Conservation (phyloP, 2,329 filamentous ascomycete species). For the Fusarium succisae region DNA sequence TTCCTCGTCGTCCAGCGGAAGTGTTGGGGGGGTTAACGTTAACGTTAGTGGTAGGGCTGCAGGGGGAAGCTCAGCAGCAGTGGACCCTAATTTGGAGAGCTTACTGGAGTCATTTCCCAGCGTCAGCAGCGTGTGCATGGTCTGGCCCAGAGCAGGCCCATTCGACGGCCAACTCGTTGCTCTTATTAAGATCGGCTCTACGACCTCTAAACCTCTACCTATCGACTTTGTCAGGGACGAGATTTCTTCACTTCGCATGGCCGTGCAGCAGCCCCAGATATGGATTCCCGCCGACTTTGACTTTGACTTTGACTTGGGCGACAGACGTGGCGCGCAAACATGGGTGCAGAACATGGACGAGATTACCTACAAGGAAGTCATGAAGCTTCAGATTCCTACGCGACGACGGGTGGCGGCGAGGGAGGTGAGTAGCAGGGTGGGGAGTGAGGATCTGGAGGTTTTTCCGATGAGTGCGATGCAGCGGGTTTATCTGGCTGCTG, state of each 20-base stretch:
- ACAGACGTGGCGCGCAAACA: constrained; percentile 58
- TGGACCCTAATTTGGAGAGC: constrained; percentile 46
- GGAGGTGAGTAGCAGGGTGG: neutral
- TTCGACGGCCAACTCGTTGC: constrained; percentile 61
- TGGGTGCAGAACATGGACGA: constrained; percentile 65
- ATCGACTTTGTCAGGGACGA: constrained; percentile 52
- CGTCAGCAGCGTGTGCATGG: constrained; percentile 54
- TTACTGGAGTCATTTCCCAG: constrained; percentile 52
- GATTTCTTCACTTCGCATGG: constrained; percentile 54
- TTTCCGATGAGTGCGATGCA: constrained; percentile 65
- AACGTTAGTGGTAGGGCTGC: constrained; percentile 12
- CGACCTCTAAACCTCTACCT: constrained; percentile 46
- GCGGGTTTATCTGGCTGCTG: neutral
- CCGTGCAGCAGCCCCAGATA: constrained; percentile 55
- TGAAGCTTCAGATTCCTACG: constrained; percentile 55
- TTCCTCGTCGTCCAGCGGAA: neutral
- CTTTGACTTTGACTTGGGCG: constrained; percentile 46
- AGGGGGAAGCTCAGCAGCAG: constrained; percentile 10
- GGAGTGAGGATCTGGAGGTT: constrained; percentile 44
- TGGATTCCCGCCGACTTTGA: constrained; percentile 57
- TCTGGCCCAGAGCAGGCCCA: constrained; percentile 59
- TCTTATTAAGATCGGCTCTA: constrained; percentile 52
- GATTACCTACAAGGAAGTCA: constrained; percentile 55
- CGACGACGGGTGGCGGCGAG: constrained; percentile 42
- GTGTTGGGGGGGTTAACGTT: neutral